Conservation (phyloP, 2,329 filamentous ascomycete genomes). For the Colletotrichum tanaceti region DNA sequence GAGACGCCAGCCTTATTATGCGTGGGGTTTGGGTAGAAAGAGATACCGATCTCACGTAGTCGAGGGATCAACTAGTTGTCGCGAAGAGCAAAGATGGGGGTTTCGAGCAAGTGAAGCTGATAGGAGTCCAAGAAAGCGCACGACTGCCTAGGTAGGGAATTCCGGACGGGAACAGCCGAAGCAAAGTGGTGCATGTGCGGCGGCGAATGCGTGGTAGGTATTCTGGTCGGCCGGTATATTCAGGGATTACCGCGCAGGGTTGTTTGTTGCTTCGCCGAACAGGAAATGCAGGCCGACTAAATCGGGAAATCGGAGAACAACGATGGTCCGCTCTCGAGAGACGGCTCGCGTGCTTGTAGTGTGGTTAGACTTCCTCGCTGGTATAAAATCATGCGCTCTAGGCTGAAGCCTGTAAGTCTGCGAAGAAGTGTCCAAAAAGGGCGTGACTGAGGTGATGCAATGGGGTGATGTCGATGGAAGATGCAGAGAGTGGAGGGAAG, state of each 20-base stretch:
- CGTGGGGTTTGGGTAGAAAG: neutral
- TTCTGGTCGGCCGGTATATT: neutral
- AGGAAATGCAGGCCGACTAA: neutral
- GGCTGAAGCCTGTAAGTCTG: conserved; percentile 32
- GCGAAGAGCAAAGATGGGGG: neutral
- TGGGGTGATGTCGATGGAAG: conserved; percentile 15
- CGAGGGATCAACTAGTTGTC: neutral
- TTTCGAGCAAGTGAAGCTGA: neutral
- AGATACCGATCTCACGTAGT: too few species aligned
- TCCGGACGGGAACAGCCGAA: neutral
- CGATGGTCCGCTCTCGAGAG: neutral
- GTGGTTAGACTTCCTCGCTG: conserved; percentile 30
- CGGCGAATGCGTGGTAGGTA: neutral
- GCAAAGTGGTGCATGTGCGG: neutral
- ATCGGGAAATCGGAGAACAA: neutral
- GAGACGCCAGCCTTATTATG: neutral
- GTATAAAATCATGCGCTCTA: conserved; percentile 37
- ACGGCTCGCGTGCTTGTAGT: neutral
- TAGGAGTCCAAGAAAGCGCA: neutral
- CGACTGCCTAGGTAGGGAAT: neutral
- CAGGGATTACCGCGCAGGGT: neutral
- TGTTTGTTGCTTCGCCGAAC: neutral
- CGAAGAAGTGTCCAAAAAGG: conserved; percentile 33
- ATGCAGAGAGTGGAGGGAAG: conserved; percentile 4
- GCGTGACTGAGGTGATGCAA: conserved; percentile 5